phyloP scores from a whole-genome alignment of 805 yeast species.

The Barnettozyma vustinii region DNA sequence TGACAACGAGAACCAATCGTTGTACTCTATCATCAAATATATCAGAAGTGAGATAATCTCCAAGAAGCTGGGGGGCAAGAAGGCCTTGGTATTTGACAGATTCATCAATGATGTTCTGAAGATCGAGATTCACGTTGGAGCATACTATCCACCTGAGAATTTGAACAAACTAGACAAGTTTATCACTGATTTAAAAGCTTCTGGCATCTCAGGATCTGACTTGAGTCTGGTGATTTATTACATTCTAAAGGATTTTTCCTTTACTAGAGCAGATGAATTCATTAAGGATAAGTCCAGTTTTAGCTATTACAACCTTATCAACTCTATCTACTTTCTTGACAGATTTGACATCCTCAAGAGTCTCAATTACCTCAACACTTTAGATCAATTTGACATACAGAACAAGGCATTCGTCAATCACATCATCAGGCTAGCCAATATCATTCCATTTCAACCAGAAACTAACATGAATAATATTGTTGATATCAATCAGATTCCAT shows the following conservation, averaged over 20 bases:
- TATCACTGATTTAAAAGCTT: slow-evolving; percentile 8
- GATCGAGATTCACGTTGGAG: slow-evolving; percentile 7
- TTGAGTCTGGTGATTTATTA: slow-evolving; percentile 19
- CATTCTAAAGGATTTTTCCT: slow-evolving; percentile 22
- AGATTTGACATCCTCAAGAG: slow-evolving; percentile 20
- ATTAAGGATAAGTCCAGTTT: slow-evolving; percentile 2
- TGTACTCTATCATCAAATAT: slow-evolving; percentile 18
- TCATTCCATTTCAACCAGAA: slow-evolving; percentile 20
- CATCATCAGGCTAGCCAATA: slow-evolving; percentile 19
- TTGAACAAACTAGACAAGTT: slow-evolving; percentile 14
- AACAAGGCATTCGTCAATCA: slow-evolving; percentile 16
- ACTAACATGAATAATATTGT: slow-evolving; percentile 1
- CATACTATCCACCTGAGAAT: slow-evolving; percentile 23
- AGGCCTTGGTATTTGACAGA: slow-evolving; percentile 16
- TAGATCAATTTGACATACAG: slow-evolving; percentile 5
- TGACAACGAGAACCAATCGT: slow-evolving; percentile 18
- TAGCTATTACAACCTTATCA: slow-evolving; percentile 16
- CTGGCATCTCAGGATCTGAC: slow-evolving; percentile 9
- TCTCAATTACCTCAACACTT: slow-evolving; percentile 12
- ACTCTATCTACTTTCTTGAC: slow-evolving; percentile 22
- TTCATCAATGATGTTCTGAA: slow-evolving; percentile 17
- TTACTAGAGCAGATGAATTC: slow-evolving; percentile 16
- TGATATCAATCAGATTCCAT: slow-evolving; percentile 10
- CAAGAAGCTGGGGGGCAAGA: slow-evolving; percentile 12
- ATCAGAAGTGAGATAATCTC: slow-evolving; percentile 20